Percentiles rank a stretch among this genome's conserved stretches.
Conservation (phyloP, 148 eudicot species). For the Nepenthes gracilis region DNA sequence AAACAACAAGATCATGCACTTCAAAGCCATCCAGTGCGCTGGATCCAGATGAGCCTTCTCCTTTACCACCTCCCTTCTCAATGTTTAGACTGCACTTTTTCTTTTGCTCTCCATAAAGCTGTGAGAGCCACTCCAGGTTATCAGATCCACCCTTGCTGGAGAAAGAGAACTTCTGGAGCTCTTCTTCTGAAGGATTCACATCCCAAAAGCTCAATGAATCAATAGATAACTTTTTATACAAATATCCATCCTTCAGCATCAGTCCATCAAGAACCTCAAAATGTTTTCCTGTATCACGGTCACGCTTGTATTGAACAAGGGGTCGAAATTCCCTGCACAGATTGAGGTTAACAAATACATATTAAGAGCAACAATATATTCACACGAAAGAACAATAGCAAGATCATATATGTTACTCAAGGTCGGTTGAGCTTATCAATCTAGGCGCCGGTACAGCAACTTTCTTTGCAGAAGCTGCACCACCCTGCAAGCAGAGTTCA, state of each 20-base stretch:
- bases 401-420: constrained; percentile 48
- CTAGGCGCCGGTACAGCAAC: constrained; percentile 58
- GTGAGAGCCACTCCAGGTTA: constrained; percentile 76
- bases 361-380: constrained; percentile 3
- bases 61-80: constrained; percentile 56
- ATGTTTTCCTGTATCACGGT: constrained; percentile 67
- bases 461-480: constrained; percentile 53
- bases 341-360: constrained; percentile 10
- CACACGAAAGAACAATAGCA: constrained; percentile 2
- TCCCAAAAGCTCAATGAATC: constrained; percentile 78
- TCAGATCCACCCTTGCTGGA: constrained; percentile 53
- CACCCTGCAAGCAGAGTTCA: constrained; percentile 30
- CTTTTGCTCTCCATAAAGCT: constrained; percentile 78
- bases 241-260: constrained; percentile 84
- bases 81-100: constrained; percentile 16
- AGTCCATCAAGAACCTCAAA: constrained; percentile 80
- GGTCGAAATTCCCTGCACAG: constrained; percentile 80
- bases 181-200: constrained; percentile 71
- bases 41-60: constrained; percentile 71
- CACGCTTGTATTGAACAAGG: constrained; percentile 71
- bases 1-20: constrained; percentile 78
- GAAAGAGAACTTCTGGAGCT: constrained; percentile 65
- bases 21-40: constrained; percentile 37
- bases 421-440: constrained; percentile 69
- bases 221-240: constrained; percentile 65